phyloP scores from a whole-genome alignment of 2,329 filamentous ascomycete genomes.

The Colletotrichum karsti region DNA sequence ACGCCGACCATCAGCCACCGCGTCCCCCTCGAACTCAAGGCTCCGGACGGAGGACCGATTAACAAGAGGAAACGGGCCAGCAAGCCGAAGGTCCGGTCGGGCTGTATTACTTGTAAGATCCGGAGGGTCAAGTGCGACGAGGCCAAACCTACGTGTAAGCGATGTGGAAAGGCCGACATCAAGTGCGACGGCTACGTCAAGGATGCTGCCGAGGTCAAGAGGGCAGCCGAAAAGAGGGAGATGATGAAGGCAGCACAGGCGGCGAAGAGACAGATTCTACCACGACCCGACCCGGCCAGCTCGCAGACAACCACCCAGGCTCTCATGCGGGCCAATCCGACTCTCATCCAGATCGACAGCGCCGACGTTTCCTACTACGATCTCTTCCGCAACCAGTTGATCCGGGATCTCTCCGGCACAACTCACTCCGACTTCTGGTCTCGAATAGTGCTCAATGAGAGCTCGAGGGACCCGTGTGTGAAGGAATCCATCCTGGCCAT shows the following conservation, averaged over 20 bases:
- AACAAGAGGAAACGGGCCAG: constrained; percentile 20
- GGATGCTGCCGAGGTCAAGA: background rate
- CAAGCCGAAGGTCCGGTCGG: constrained; percentile 28
- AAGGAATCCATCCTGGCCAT: constrained; percentile 33
- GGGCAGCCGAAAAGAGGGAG: background rate
- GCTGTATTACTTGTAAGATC: constrained; percentile 33
- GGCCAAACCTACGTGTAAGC: constrained; percentile 34
- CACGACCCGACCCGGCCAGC: background rate
- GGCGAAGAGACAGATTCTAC: background rate
- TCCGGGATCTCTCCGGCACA: constrained; percentile 31
- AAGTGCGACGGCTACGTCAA: constrained; percentile 29
- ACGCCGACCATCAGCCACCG: background rate
- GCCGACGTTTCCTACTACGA: constrained; percentile 31
- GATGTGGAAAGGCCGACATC: constrained; percentile 26
- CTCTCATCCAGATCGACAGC: background rate
- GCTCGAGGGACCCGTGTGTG: constrained; percentile 28
- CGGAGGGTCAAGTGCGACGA: constrained; percentile 42
- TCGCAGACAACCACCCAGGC: too few relatives aligned
- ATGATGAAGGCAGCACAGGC: constrained; percentile 3
- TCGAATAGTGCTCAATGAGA: constrained; percentile 31
- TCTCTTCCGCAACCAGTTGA: constrained; percentile 31
- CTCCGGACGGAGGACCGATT: too few relatives aligned
- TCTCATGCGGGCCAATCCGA: background rate
- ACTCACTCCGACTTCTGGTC: constrained; percentile 33
- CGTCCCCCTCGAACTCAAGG: background rate